A percentile compares a stretch with the other conserved stretches of the same genome.
These are phyloP conservation scores for Trichoderma polysporum DNA, from an alignment of 2,329 filamentous ascomycete species.

Conservation along the genomic window DNA sequence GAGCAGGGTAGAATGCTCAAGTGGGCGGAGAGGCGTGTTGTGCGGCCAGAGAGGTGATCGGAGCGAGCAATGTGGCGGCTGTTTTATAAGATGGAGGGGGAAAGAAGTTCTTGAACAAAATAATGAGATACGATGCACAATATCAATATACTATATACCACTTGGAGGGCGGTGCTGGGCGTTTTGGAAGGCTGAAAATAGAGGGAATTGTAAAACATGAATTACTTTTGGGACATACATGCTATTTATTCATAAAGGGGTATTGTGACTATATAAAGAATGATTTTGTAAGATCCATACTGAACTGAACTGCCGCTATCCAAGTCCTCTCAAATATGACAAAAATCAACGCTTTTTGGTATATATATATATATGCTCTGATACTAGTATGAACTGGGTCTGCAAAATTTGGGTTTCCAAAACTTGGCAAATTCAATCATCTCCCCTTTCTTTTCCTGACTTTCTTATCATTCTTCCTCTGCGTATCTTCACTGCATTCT, in stretches of 20 bases:
- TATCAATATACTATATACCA: not conserved
- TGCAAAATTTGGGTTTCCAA: not conserved
- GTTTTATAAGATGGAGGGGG: not conserved
- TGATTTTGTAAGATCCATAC: not conserved
- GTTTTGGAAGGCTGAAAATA: not conserved
- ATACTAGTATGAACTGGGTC: not conserved
- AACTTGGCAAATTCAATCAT: not conserved
- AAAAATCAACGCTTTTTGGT: not conserved
- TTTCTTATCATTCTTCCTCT: not conserved
- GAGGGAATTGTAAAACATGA: not conserved
- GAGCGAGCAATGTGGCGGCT: not conserved
- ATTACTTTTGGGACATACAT: not conserved
- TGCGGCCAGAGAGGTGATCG: not conserved
- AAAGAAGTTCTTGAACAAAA: not conserved
- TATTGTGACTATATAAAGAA: not conserved
- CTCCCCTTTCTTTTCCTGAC: not conserved
- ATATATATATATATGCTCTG: not conserved
- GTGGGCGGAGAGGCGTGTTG: slow-evolving; percentile 7
- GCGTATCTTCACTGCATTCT: not conserved
- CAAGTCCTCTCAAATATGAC: not conserved
- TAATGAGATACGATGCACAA: not conserved
- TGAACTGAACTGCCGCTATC: not conserved
- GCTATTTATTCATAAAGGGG: not conserved
- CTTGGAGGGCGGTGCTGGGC: not conserved
- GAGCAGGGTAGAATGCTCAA: slow-evolving; percentile 16